Conservation (phyloP, 1,284 basidiomycete genomes). For the Malassezia psittaci region DNA sequence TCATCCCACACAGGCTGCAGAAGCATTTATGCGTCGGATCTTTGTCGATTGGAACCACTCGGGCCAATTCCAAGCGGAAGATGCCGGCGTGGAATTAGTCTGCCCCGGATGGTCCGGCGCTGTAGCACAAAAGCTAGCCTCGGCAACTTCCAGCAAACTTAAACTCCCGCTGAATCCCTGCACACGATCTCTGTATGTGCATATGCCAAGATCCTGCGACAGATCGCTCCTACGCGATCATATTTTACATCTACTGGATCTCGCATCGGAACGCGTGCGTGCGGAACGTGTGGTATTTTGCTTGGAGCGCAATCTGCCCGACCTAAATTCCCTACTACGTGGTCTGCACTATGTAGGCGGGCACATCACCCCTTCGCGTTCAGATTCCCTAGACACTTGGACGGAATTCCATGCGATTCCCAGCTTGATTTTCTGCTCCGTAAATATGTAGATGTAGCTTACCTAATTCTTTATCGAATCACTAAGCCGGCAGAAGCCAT, state of each 20-base stretch:
- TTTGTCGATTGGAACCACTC: constrained; percentile 22
- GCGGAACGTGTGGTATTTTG: constrained; percentile 33
- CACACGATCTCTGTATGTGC: constrained; percentile 35
- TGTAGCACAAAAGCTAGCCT: constrained; percentile 16
- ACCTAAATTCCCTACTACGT: constrained; percentile 29
- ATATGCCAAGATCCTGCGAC: constrained; percentile 26
- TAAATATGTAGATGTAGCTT: constrained; percentile 6
- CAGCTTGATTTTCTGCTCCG: constrained; percentile 5
- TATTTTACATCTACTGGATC: constrained; percentile 32
- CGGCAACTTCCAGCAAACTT: not conserved
- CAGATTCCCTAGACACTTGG: constrained; percentile 8
- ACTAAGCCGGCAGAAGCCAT: not conserved
- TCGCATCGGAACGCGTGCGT: constrained; percentile 29
- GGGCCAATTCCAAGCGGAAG: constrained; percentile 18
- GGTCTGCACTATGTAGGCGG: constrained; percentile 41
- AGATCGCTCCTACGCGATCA: constrained; percentile 28
- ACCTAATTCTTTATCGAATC: not conserved
- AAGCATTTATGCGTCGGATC: constrained; percentile 27
- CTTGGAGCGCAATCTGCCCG: constrained; percentile 23
- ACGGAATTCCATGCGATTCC: not conserved
- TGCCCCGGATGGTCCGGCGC: constrained; percentile 38
- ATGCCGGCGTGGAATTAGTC: constrained; percentile 35
- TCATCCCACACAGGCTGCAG: constrained; percentile 24
- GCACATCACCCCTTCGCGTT: constrained; percentile 20
- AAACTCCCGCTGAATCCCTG: not conserved